Conservation (phyloP, 345 rosid genomes). For the Noccaea caerulescens region DNA sequence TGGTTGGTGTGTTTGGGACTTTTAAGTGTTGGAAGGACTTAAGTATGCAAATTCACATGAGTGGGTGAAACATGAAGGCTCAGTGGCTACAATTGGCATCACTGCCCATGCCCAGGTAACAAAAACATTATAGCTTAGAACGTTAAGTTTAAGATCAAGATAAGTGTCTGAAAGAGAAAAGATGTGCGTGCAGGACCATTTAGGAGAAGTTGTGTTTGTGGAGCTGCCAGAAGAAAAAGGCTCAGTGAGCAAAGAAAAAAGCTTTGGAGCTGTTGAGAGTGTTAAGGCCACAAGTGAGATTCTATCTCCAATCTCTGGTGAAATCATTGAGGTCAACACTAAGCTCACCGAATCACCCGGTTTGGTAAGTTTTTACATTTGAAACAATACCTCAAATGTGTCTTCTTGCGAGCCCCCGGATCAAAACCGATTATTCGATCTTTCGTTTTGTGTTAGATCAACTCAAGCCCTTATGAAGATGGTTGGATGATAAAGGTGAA, state of each 20-base stretch:
- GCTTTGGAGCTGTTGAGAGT: conserved; percentile 95
- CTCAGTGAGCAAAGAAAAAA: conserved; percentile 56
- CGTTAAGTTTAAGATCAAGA: neutral
- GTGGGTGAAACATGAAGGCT: conserved; percentile 94
- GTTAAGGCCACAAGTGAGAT: conserved; percentile 96
- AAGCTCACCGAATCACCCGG: conserved; percentile 78
- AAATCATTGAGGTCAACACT: conserved; percentile 75
- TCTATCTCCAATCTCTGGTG: conserved; percentile 87
- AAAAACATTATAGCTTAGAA: conserved; percentile 18
- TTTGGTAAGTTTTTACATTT: conserved; percentile 49
- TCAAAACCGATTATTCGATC: neutral
- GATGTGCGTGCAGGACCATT: conserved; percentile 62
- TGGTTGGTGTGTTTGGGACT: conserved; percentile 20
- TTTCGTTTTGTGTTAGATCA: conserved; percentile 38
- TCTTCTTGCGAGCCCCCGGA: neutral
- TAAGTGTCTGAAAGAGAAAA: conserved; percentile 6
- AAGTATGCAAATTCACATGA: conserved; percentile 93
- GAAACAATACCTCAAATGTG: neutral
- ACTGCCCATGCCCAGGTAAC: conserved; percentile 95
- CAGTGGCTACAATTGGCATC: conserved; percentile 85
- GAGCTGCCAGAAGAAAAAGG: conserved; percentile 72
- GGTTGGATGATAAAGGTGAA: conserved; percentile 99
- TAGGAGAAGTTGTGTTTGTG: conserved; percentile 95
- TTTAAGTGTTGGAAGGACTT: conserved; percentile 79
- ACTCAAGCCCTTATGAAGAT: conserved; percentile 82